Base-by-base conservation (phyloP, 768 basidiomycete species). In the Gyrodon lividus region DNA sequence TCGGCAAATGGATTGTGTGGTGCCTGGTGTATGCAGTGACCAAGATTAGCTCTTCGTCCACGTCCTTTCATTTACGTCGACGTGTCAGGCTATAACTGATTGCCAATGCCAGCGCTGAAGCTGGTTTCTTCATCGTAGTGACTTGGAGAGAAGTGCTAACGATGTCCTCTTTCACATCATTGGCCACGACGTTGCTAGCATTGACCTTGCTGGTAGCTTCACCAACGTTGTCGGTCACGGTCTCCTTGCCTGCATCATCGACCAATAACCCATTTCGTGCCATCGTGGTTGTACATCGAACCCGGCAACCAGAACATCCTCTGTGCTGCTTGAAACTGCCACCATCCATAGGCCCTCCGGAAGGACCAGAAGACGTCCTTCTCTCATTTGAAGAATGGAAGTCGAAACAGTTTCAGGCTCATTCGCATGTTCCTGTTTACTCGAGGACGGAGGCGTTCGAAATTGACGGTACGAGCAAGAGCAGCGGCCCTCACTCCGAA, bases 341-440 rank as follows among this genome's bases (percentile, higher is more conserved):
- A 0, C 61, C 70, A 14, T 70, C 50, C 10, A 28, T 48, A 4
- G 67, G 70, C 39, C 65, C 79, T 2, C 65, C 72, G 34, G 77
- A 81, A 38, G 70, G 72, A 6, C 70, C 77, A 5, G 84, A 84
- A 45, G 82, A 84, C 46, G 69, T 86, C 5, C 70, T 92, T 19
- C 78, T 91, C 19, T 88, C 89, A 0, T 94, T 94, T 61, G 87
- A 92, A 60, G 91, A 92, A 58, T 94, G 91, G 91, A 91, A 91
- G 62, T 81, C 81, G 28, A 88, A 80, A 57, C 86, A 85, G 51
- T 61, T 73, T 42, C 74, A 80, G 54, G 65, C 61, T 12, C 62
- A 67, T n/a, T 63, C 67, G 19, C 65, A 66, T 44, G 57, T 59
- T 20, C 59, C 65, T 62, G n/a, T 64, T 64, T 34, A 8, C 46